A percentile compares a stretch with the other conserved stretches of the same genome.
These are phyloP conservation scores for Vachellia pachyceras DNA, from an alignment of 306 rosid species.

Conservation along the genomic window DNA sequence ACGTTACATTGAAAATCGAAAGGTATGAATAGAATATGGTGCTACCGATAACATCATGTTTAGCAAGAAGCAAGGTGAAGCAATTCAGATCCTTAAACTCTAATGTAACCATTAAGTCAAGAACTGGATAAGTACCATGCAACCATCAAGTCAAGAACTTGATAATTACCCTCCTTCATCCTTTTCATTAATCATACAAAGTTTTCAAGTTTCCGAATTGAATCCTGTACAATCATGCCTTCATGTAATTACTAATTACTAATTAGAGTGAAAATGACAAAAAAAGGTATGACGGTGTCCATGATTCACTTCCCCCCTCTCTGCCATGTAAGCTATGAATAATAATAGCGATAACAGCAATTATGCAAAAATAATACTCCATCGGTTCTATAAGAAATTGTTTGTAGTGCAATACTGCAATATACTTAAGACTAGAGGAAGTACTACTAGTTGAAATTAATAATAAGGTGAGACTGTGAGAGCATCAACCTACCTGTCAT, in stretches of 20 bases:
- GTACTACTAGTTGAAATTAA: no score
- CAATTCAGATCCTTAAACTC: neutral
- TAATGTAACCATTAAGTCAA: neutral
- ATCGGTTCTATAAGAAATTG: no score
- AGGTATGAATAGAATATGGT: neutral
- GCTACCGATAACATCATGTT: slow-evolving; percentile 9
- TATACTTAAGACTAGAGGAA: no score
- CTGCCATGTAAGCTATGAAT: neutral
- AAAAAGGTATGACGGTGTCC: neutral
- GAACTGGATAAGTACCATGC: no score
- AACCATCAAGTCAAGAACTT: neutral
- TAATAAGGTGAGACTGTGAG: neutral
- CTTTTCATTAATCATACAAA: neutral
- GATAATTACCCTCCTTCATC: neutral
- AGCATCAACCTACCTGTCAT: slow-evolving; percentile 58
- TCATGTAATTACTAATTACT: no score
- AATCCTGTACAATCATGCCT: neutral
- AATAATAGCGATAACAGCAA: neutral
- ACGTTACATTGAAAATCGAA: neutral
- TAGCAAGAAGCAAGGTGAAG: slow-evolving; percentile 24
- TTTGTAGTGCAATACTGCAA: no score
- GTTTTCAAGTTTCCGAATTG: neutral
- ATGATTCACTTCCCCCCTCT: neutral
- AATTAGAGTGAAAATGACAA: no score
- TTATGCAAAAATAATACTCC: neutral